Percentiles rank a stretch among this genome's conserved stretches.
Evolutionary conservation across 768 basidiomycete genomes (phyloP).

Genomic region (Boletales sp.): DNA sequence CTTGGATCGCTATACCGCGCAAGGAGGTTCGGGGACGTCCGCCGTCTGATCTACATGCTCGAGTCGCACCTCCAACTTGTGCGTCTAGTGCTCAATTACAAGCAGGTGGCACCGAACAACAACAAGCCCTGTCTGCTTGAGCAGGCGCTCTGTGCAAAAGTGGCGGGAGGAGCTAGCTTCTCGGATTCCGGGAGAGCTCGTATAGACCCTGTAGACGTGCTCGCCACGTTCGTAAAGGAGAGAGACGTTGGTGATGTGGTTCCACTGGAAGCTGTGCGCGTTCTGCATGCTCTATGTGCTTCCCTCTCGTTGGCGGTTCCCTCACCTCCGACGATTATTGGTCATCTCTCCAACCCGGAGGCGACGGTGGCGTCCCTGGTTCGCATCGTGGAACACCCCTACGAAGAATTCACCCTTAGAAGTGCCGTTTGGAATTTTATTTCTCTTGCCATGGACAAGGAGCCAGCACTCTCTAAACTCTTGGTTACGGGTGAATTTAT

Average conservation of each 20-base stretch:
- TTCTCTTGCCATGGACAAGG: constrained; percentile 74
- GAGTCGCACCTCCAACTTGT: constrained; percentile 62
- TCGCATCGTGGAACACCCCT: constrained; percentile 72
- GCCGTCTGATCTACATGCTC: constrained; percentile 64
- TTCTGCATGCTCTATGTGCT: constrained; percentile 64
- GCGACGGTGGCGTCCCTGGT: constrained; percentile 64
- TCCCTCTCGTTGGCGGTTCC: constrained; percentile 60
- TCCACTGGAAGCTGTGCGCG: constrained; percentile 61
- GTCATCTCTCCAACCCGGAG: constrained; percentile 77
- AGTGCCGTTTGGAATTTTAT: constrained; percentile 84
- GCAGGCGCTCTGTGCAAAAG: constrained; percentile 66
- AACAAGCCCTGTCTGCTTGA: constrained; percentile 67
- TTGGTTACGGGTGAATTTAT: constrained; percentile 75
- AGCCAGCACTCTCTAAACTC: constrained; percentile 79
- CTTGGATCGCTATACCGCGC: constrained; percentile 57
- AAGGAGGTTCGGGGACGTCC: constrained; percentile 66
- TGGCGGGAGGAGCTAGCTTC: constrained; percentile 46
- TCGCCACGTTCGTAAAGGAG: constrained; percentile 65
- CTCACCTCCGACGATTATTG: constrained; percentile 68
- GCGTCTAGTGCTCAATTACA: constrained; percentile 61
- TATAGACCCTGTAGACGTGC: constrained; percentile 70
- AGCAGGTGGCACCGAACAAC: constrained; percentile 44
- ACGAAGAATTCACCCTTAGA: constrained; percentile 69
- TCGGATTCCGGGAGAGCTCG: constrained; percentile 44
- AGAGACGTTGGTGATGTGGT: constrained; percentile 57